Evolutionary conservation across 2,329 filamentous ascomycete species (phyloP), one percentile per base, ranked within the genome.

Genomic region (Fusarium siculi): DNA sequence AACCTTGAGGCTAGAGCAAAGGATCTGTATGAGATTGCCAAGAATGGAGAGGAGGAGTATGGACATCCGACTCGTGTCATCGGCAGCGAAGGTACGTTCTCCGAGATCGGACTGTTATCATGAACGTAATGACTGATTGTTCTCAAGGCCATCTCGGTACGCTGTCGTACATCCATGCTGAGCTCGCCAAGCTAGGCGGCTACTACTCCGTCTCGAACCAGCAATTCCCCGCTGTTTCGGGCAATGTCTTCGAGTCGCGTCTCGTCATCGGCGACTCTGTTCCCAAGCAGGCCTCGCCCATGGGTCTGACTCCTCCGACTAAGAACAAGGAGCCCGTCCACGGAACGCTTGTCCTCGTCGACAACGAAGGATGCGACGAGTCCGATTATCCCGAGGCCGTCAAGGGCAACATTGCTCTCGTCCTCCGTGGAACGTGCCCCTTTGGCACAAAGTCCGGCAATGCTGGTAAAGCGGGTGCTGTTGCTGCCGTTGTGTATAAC

Each of bases 401-500:
- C 8, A 80, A 84, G 15, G 92, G 90, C 55, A 89, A 89, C 65
- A 91, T 96, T 66, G 93, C 92, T 15, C 85, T 96, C 42, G 87
- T 96, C 72, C 85, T 86, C 36, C 90, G 93, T 62, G 93, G 93
- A 59, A 85, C 82, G 4, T 96, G 93, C 78, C 74, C 89, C 12
- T 96, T 96, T 74, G 92, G 91, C 16, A 82, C 86, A 66, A 96
- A 96, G 84, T 92, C 92, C 3, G 87, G 86, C 59, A 83, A 88
- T 19, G 93, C 93, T 10, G 92, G 91, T 46, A 86, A 84, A 54
- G 92, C 92, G 3, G 92, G 93, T 25, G 93, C 93, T 9, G 81
- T 89, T 7, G 93, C 91, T 4, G 92, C 91, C 2, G 82, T 96
- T 19, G 86, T 96, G 55, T 95, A 93, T 83, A 94, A 96, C 84